Evolutionary conservation across 192 early-diverging fungal genomes (phyloP), one percentile per base, ranked within the genome.

Genomic region (Backusella morwellensis): DNA sequence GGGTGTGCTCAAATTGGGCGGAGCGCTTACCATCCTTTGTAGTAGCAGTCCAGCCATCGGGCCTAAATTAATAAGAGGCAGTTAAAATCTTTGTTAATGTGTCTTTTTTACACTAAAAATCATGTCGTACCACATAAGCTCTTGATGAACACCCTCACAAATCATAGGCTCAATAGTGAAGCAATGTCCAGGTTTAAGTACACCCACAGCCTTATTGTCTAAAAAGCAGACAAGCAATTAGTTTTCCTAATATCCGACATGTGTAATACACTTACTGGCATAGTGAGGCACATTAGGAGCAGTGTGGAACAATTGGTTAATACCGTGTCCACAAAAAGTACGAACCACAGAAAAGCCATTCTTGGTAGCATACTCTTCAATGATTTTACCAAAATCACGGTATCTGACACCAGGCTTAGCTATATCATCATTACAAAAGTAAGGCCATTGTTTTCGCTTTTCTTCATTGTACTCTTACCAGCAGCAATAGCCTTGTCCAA

Each of bases 91-190:
- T 56, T 77, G 47, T 41, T 66, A 14, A 69, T 23, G 34, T 44
- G 19, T 38, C 34, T 74, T 52, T 74, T 52, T 74, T 59, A 63
- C 56, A 12, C 66, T n/a, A 66, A 26, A 56, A 42, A 19, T 15
- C 11, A 52, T 50, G 23, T 19, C 67, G 70, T 77, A 82, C 82
- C 92, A 94, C 36, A 89, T 89, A 78, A 88, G 85, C 70, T 95
- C 92, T 42, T 85, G 73, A 84, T 84, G 90, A 26, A 82, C 83
- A 67, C 97, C 97, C 74, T 95, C 95, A 75, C 92, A 94, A 85
- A 99, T 98, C 97, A 98, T 98, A n/a, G 97, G 98, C 84, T 99
- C 98, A 70, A 99, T 99, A 14, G 98, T 99, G 78, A 99, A 99
- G 54, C 91, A 88, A 76, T 98, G 96, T 34, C 98, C 98, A 26